Evolutionary conservation across 192 early-diverging fungal species (phyloP), one percentile per base, ranked within the genome.

Genomic region (Oehlia diaphana): DNA sequence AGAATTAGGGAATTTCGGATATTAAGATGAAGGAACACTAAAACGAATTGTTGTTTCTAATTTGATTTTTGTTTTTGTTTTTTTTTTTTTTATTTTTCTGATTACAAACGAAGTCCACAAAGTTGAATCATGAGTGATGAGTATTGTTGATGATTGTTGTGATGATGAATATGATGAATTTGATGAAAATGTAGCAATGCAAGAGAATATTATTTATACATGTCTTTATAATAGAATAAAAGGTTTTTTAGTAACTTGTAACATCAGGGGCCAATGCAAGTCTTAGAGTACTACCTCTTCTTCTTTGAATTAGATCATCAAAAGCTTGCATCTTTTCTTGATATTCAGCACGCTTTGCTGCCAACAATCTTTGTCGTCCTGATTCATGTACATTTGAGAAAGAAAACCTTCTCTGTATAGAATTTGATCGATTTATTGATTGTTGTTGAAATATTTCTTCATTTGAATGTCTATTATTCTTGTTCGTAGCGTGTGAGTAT

Each of bases 301-400:
- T 79, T 76, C 77, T 80, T 35, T 82, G 82, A 31, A 86, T 77
- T 16, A 86, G 77, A 71, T 86, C 85, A 37, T 83, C 82, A 72
- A 86, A 86, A 19, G 83, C 82, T 58, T 79, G 79, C 85, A 86
- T 86, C 72, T 86, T 86, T 21, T 61, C 63, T 13, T 78, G 64
- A 58, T 78, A 78, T n/a, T 78, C 76, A 0, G 16, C 39, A 16
- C 63, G 66, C 23, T 78, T 78, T 16, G 76, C 76, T 1, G 64
- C 76, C 6, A 68, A 33, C 35, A 78, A 50, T 50, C 65, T 31
- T 31, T 53, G 64, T 50, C 42, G 37, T 21, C 76, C 76, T 21
- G 66, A 53, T 63, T 78, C 76, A 66, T 78, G 76, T 8, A 78
- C 65, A 33, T 66, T 78, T 4, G 76, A 78, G 13, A 53, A 78